Evolutionary conservation across 1,284 basidiomycete species (phyloP).

Genomic region (Stereum hirsutum): DNA sequence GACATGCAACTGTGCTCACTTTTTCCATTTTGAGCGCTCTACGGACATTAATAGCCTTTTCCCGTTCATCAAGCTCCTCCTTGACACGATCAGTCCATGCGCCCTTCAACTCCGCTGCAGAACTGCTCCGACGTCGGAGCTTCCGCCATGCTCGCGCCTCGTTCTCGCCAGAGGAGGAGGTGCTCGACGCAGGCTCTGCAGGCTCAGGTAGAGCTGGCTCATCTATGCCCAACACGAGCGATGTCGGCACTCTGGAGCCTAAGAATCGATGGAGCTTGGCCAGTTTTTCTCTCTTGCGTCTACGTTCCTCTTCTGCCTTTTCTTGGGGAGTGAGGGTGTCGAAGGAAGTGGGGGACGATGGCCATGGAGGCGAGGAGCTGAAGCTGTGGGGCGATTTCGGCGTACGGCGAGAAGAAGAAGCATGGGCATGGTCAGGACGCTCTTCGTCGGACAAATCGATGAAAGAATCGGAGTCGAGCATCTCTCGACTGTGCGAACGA

Average conservation of each 20-base stretch:
- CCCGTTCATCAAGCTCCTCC: constrained; percentile 57
- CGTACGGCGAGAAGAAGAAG: no score
- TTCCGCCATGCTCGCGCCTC: constrained; percentile 19
- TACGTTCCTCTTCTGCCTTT: constrained; percentile 45
- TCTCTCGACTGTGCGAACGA: no score
- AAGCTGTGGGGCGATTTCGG: no score
- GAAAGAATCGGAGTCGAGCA: constrained; percentile 50
- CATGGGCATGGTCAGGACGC: constrained; percentile 3
- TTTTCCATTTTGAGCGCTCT: constrained; percentile 80
- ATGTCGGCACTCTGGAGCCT: constrained; percentile 63
- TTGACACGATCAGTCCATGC: constrained; percentile 47
- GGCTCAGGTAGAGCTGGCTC: constrained; percentile 18
- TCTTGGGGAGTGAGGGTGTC: constrained; percentile 1
- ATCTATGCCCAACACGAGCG: constrained; percentile 50
- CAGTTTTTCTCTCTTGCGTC: constrained; percentile 62
- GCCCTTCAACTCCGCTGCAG: constrained; percentile 33
- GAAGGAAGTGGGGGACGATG: neutral
- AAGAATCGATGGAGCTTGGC: constrained; percentile 75
- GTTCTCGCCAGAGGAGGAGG: constrained; percentile 13
- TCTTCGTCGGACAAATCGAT: constrained; percentile 64
- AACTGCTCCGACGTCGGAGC: constrained; percentile 45
- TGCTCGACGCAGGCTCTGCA: constrained; percentile 7
- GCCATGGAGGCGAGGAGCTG: neutral
- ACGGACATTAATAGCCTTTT: constrained; percentile 70
- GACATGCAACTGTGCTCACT: no score